Evolutionary conservation across 1,139 yeast genomes (phyloP), one percentile per base, ranked within the genome.

Genomic region (Spencermartinsiella ligniputridi): DNA sequence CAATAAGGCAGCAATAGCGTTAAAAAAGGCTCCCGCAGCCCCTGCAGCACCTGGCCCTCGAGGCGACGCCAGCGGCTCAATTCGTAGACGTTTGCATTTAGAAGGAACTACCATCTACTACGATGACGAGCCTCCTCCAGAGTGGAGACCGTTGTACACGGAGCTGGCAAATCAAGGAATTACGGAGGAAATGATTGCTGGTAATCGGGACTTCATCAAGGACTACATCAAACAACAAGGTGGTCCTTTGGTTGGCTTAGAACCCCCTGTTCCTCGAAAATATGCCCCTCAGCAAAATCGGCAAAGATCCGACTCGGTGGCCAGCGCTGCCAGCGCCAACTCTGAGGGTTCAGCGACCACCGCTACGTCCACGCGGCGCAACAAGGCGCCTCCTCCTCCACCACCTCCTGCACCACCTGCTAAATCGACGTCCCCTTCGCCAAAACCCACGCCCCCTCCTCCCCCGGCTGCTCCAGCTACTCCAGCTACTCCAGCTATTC

Each of bases 111-210:
- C 81, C 18, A 85, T 83, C 61, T 27, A 27, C 15, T 85, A 86
- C 59, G 95, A 86, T 58, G 87, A 73, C 52, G 76, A 75, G 40
- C 95, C 95, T 1, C 95, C 95, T 5, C 83, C 85, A 3, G 95
- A 86, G 62, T 87, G 95, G 96, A 67, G 90, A 39, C 72, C 84
- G 1, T 72, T 88, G 45, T 85, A 87, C 53, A 69, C 77, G 3
- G 92, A 84, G 58, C 71, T 88, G 46, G 94, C 82, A 32, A 72
- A 77, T 17, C 84, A 85, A 43, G 96, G 96, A 0, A 87, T 88
- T 47, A 67, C 89, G 0, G 95, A 87, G 58, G 95, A 87, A 55
- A 84, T 85, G 90, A 86, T 88, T 63, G 94, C 92, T 1, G 94
- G 85, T 49, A 85, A 86, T 59, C 72, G 89, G 50, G 86, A 83